Evolutionary conservation across 192 early-diverging fungal species (phyloP).

Genomic region (Diversispora eburnea): DNA sequence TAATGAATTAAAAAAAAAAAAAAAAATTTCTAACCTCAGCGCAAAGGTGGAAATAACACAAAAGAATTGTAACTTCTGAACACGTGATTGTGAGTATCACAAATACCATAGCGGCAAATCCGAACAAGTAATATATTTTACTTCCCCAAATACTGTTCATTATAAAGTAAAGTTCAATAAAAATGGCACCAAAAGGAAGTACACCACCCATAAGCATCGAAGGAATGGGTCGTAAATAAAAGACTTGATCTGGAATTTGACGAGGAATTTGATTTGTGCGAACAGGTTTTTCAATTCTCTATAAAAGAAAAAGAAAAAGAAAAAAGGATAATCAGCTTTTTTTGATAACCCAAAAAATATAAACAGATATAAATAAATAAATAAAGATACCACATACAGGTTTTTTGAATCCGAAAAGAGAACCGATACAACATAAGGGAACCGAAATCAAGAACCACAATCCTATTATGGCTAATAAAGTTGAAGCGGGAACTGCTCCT

Average conservation of each 20-base stretch:
- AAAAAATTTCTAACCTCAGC: conserved; percentile 51
- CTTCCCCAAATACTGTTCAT: conserved; percentile 93
- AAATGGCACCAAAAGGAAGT: conserved; percentile 89
- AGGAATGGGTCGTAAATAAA: conserved; percentile 69
- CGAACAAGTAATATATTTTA: conserved; percentile 91
- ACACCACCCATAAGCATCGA: conserved; percentile 79
- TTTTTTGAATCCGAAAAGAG: conserved; percentile 64
- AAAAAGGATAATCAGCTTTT: background rate
- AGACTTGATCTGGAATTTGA: conserved; percentile 85
- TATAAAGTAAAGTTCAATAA: conserved; percentile 96
- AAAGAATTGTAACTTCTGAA: conserved; percentile 80
- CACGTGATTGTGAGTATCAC: conserved; percentile 79
- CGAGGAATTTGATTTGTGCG: conserved; percentile 92
- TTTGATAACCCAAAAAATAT: background rate
- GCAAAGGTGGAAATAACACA: conserved; percentile 89
- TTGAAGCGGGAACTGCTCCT: conserved; percentile 82
- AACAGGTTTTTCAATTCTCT: conserved; percentile 67
- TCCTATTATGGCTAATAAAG: conserved; percentile 74
- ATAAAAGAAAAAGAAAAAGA: background rate
- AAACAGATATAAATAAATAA: background rate
- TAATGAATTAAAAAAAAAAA: background rate
- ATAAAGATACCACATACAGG: conserved; percentile 29
- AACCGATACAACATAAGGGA: conserved; percentile 79
- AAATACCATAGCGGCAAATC: conserved; percentile 88
- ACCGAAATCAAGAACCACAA: conserved; percentile 84